phyloP scores from a whole-genome alignment of 1,284 basidiomycete species.

The Ganoderma sinense region DNA sequence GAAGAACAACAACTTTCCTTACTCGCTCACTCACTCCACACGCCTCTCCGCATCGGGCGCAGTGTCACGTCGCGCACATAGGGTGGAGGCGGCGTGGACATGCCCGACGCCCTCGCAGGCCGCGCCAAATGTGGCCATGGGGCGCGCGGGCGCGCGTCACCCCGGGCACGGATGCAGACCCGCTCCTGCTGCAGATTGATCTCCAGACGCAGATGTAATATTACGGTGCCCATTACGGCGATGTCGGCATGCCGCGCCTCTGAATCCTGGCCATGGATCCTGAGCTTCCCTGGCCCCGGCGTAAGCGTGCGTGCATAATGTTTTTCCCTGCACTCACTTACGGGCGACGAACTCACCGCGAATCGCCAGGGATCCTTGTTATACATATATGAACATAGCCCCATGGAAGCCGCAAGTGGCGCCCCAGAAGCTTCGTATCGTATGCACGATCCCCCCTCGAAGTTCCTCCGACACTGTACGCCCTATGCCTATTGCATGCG shows the following conservation, averaged over 20 bases:
- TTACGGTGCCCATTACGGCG: not conserved
- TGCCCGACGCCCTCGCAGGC: not conserved
- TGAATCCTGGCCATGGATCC: not conserved
- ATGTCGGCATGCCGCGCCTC: not conserved
- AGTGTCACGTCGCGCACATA: not conserved
- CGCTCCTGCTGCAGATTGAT: not conserved
- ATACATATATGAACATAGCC: not conserved
- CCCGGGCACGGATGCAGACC: not conserved
- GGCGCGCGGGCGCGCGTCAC: not conserved
- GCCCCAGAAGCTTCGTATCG: not conserved
- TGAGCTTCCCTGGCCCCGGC: not conserved
- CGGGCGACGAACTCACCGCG: not conserved
- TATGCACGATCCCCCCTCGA: not conserved
- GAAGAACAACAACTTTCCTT: not conserved
- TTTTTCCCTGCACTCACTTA: not conserved
- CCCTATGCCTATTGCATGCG: not conserved
- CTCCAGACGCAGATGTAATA: not conserved
- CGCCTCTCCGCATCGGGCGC: not conserved
- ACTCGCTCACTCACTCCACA: not conserved
- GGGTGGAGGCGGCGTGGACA: not conserved
- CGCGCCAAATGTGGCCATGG: not conserved
- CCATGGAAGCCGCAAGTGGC: not conserved
- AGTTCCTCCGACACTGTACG: not conserved
- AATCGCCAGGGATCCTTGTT: not conserved
- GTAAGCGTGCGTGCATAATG: constrained; percentile 2